These are phyloP conservation scores for Cladosporium sp. DNA, from an alignment of 2,329 filamentous ascomycete species.

Conservation along the genomic window DNA sequence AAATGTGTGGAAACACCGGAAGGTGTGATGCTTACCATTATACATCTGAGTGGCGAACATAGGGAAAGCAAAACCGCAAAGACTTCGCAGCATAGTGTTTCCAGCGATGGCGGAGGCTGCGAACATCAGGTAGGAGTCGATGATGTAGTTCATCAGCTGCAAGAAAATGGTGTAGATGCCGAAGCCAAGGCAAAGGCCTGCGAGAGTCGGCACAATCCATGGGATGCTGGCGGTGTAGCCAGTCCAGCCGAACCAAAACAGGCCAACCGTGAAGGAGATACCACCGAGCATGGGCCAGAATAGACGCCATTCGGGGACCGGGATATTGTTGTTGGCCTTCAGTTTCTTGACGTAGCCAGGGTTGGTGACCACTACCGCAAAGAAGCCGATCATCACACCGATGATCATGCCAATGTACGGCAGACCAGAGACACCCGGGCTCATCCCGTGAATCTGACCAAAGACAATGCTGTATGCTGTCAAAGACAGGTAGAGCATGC, in stretches of 20 bases:
- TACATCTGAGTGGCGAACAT: conserved; percentile 53
- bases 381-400: conserved; percentile 27
- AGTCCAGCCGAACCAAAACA: conserved; percentile 43
- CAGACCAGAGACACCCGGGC: conserved; percentile 63
- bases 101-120: conserved; percentile 31
- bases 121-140: conserved; percentile 54
- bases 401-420: conserved; percentile 71
- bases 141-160: conserved; percentile 35
- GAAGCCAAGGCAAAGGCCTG: conserved; percentile 39
- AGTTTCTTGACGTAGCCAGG: conserved; percentile 27
- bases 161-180: conserved; percentile 38
- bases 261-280: conserved; percentile 30
- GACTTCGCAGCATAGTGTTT: conserved; percentile 30
- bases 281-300: conserved; percentile 45
- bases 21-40: conserved; percentile 20
- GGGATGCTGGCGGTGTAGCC: conserved; percentile 31
- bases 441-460: conserved; percentile 62
- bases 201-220: conserved; percentile 41
- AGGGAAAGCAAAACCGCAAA: conserved; percentile 36
- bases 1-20: not conserved
- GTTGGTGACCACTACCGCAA: conserved; percentile 26
- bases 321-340: conserved; percentile 31
- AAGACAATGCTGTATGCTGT: conserved; percentile 82
- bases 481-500: conserved; percentile 75
- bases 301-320: conserved; percentile 42